Conservation (phyloP, 495 filamentous ascomycete genomes). For the Hyaloscypha hepaticicola region DNA sequence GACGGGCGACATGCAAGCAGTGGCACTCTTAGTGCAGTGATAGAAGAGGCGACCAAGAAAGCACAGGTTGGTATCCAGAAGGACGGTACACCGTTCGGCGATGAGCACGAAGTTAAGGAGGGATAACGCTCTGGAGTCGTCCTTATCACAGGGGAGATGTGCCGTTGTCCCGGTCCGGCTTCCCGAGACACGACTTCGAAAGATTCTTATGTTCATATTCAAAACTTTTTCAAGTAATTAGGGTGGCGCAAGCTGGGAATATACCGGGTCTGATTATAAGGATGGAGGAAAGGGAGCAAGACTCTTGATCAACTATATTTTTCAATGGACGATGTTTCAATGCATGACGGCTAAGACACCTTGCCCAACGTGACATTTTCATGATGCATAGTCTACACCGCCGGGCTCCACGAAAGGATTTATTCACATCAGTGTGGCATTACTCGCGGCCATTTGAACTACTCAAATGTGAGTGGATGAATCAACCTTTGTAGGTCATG, state of each 20-base stretch:
- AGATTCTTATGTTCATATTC: constrained; percentile 31
- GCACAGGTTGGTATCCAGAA: constrained; percentile 31
- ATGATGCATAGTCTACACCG: not conserved
- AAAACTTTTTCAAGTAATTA: constrained; percentile 16
- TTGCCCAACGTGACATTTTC: not conserved
- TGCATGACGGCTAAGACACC: not conserved
- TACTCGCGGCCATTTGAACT: not conserved
- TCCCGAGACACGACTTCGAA: not conserved
- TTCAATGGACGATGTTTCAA: constrained; percentile 10
- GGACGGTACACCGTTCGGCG: constrained; percentile 52
- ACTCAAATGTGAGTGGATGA: not conserved
- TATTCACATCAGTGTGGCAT: not conserved
- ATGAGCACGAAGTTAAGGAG: constrained; percentile 47
- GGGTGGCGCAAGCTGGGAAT: constrained; percentile 23
- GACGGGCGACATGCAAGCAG: constrained; percentile 36
- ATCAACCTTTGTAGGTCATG: not conserved
- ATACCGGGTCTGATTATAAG: constrained; percentile 11
- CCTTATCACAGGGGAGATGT: constrained; percentile 4
- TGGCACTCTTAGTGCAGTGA: constrained; percentile 51
- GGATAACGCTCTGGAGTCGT: constrained; percentile 7
- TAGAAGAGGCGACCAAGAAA: constrained; percentile 48
- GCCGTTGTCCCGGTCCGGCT: constrained; percentile 4
- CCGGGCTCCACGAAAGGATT: not conserved
- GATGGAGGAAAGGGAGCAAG: constrained; percentile 7
- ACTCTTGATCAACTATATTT: not conserved